Evolutionary conservation across 1,284 basidiomycete genomes (phyloP), one percentile per base, ranked within the genome.

Genomic region (Sporisorium scitamineum): DNA sequence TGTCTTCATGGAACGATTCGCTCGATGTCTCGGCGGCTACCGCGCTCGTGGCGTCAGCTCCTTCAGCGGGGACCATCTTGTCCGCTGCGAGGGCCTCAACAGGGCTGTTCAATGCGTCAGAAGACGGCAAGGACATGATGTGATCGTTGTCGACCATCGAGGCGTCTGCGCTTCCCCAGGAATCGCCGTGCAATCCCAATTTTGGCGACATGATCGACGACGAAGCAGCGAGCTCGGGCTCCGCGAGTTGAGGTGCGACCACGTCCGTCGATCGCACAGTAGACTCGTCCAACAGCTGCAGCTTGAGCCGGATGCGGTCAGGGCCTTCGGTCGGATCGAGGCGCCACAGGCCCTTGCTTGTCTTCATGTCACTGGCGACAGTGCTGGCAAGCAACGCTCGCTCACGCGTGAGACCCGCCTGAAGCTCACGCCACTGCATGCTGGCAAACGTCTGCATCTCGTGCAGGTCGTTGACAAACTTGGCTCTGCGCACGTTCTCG

Each of bases 1-100:
- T 96, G 91, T 83, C 94, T 18, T 84, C 80, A 47, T 76, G 67
- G 54, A 60, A 64, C 26, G 61, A 59, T 32, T 66, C 68, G 37
- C 50, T 57, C 3, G 54, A 53, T 0, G 60, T 55, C 18, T 63
- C 64, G 16, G 57, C 59, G 14, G 64, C 57, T 13, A 51, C 51
- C 2, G 45, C 22, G 14, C 29, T 26, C 5, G 54, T 31, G 11
- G 26, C 45, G 10, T 70, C 70, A 11, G 32, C 26, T 11, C 18
- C 31, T 13, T 32, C 61, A 8, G 50, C 14, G 10, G 41, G 18
- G 16, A 50, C 20, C n/a, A 41, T 41, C 11, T 34, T 9, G 8
- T 32, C 52, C 32, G n/a, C 42, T 7, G 32, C 29, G 3, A 18
- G 20, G 16, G 48, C 34, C 6, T 55, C 59, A 2, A 20, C 47